These are phyloP conservation scores for Incumbomyces delicatus DNA, from an alignment of 2,329 filamentous ascomycete species.

Conservation along the genomic window DNA sequence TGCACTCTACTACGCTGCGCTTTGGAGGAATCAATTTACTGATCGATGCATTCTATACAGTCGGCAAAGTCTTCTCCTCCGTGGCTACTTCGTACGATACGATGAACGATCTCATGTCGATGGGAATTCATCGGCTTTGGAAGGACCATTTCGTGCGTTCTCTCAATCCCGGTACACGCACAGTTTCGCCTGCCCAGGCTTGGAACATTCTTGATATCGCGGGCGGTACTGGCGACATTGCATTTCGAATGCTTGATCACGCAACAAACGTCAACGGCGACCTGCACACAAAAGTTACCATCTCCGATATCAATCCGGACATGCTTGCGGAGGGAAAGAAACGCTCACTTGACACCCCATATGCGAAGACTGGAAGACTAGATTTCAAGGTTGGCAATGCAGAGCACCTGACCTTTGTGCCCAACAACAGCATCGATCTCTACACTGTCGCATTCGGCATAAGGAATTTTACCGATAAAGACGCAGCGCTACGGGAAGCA, in stretches of 20 bases:
- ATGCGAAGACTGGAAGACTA: slow-evolving; percentile 46
- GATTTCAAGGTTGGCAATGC: slow-evolving; percentile 85
- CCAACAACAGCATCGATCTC: slow-evolving; percentile 67
- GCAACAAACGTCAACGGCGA: slow-evolving; percentile 72
- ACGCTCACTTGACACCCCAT: slow-evolving; percentile 56
- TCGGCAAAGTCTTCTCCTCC: slow-evolving; percentile 84
- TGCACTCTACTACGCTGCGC: neutral
- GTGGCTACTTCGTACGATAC: slow-evolving; percentile 91
- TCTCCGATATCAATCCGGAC: slow-evolving; percentile 89
- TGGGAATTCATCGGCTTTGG: slow-evolving; percentile 94
- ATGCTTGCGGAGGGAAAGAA: slow-evolving; percentile 87
- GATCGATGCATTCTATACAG: slow-evolving; percentile 32
- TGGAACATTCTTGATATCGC: slow-evolving; percentile 88
- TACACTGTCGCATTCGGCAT: slow-evolving; percentile 98
- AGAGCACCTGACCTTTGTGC: slow-evolving; percentile 58
- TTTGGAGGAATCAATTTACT: neutral
- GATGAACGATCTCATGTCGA: slow-evolving; percentile 99
- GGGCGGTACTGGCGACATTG: slow-evolving; percentile 94
- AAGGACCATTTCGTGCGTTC: slow-evolving; percentile 92
- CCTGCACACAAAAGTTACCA: slow-evolving; percentile 70
- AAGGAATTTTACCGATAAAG: slow-evolving; percentile 91
- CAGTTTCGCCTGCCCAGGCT: slow-evolving; percentile 31
- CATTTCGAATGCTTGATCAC: slow-evolving; percentile 89
- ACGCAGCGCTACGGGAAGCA: slow-evolving; percentile 70
- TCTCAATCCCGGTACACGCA: slow-evolving; percentile 66